Conservation (phyloP, 768 basidiomycete species). For the Lyophyllum semitale region DNA sequence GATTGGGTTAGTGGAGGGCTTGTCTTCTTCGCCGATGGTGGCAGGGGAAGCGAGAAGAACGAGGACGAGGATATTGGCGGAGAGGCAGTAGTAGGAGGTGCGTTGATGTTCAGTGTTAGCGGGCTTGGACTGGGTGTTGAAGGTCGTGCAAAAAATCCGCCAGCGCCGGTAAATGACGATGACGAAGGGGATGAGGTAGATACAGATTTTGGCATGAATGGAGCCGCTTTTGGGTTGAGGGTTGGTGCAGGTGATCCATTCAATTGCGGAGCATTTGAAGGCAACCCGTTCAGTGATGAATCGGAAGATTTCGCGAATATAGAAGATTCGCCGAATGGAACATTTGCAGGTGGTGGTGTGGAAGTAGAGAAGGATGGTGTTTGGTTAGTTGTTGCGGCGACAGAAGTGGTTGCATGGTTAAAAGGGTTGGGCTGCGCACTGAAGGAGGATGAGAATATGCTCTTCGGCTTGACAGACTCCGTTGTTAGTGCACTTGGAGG, state of each 20-base stretch:
- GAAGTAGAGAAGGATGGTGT: conserved; percentile 3
- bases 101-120: conserved; percentile 2
- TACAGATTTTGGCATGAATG: conserved; percentile 22
- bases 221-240: conserved; percentile 22
- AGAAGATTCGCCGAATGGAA: not conserved
- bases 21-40: conserved; percentile 4
- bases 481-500: not conserved
- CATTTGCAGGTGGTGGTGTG: not conserved
- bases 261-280: not conserved
- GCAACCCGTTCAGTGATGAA: not conserved
- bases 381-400: conserved; percentile 10
- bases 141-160: conserved; percentile 8
- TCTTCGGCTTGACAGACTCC: not conserved
- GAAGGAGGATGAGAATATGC: not conserved
- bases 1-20: conserved; percentile 16
- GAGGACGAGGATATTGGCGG: conserved; percentile 11
- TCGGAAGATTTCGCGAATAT: not conserved
- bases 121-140: conserved; percentile 18
- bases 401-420: not conserved
- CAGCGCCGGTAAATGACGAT: not conserved
- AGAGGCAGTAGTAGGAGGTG: conserved; percentile 15
- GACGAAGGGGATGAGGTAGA: not conserved
- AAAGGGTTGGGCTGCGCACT: not conserved
- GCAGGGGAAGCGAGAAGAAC: not conserved
- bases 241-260: not conserved